These are phyloP conservation scores for Pseudonitzschia delicatissima DNA, from an alignment of 108 stramenopile genomes.

Conservation along the genomic window DNA sequence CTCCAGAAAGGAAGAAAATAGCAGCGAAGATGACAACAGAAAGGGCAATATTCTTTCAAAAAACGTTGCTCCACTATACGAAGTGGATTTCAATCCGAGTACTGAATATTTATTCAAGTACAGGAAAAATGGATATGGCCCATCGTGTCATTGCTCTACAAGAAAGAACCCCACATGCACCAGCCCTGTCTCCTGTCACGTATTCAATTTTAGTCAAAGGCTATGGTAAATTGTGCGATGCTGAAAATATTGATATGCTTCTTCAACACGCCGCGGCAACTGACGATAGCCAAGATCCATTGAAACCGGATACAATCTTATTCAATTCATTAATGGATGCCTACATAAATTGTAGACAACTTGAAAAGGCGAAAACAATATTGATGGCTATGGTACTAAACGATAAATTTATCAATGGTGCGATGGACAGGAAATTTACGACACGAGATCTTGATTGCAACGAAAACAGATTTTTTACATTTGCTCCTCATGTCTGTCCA, in stretches of 20 bases:
- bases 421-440: not conserved
- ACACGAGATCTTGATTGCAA: not conserved
- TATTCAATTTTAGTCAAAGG: slow-evolving; percentile 81
- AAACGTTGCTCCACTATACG: slow-evolving; percentile 31
- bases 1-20: not conserved
- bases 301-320: slow-evolving; percentile 58
- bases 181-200: slow-evolving; percentile 61
- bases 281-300: slow-evolving; percentile 25
- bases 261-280: slow-evolving; percentile 46
- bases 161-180: slow-evolving; percentile 55
- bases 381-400: slow-evolving; percentile 47
- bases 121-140: slow-evolving; percentile 60
- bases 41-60: not conserved
- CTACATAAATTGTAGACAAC: slow-evolving; percentile 66
- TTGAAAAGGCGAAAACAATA: slow-evolving; percentile 48
- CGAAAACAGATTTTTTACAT: slow-evolving; percentile 1
- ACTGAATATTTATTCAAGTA: slow-evolving; percentile 54
- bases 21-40: not conserved
- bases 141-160: slow-evolving; percentile 74
- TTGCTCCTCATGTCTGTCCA: slow-evolving; percentile 28
- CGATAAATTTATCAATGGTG: slow-evolving; percentile 3
- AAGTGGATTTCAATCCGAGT: slow-evolving; percentile 80
- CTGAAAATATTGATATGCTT: slow-evolving; percentile 54
- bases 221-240: slow-evolving; percentile 61
- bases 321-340: slow-evolving; percentile 77